A percentile compares a stretch with the other conserved stretches of the same genome.
Evolutionary conservation across 495 filamentous ascomycete species (phyloP).

Genomic region (Pseudomonodictys pantanalensis): DNA sequence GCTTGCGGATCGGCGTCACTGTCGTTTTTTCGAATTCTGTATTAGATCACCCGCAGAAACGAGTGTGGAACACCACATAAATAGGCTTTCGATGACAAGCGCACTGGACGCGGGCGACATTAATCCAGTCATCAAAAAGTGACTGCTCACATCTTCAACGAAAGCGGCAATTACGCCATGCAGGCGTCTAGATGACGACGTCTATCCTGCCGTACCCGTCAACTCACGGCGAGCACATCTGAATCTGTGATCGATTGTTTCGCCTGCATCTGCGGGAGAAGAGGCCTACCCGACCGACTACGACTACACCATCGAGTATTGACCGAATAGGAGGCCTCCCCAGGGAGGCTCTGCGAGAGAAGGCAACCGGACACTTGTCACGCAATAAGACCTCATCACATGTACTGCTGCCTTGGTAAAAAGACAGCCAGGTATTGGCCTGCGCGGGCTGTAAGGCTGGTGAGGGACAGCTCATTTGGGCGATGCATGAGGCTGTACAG

Average conservation of each 20-base stretch:
- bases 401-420: slow-evolving; percentile 12
- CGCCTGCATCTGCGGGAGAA: slow-evolving; percentile 8
- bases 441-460: no score
- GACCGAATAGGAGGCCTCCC: slow-evolving; percentile 13
- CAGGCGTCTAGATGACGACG: background rate
- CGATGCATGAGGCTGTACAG: no score
- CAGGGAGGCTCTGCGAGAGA: background rate
- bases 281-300: no score
- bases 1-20: no score
- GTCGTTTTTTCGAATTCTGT: no score
- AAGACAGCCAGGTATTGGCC: background rate
- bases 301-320: no score
- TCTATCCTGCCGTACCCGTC: slow-evolving; percentile 15
- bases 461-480: no score
- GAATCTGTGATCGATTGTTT: slow-evolving; percentile 3
- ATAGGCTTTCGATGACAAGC: no score
- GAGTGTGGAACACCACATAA: no score
- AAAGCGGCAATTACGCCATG: background rate
- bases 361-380: background rate
- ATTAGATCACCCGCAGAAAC: no score
- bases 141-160: background rate
- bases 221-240: slow-evolving; percentile 3
- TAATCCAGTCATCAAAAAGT: no score
- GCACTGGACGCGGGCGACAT: no score
- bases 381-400: slow-evolving; percentile 1